Evolutionary conservation across 805 yeast species (phyloP).

Genomic region (Suhomyces faveliae): DNA sequence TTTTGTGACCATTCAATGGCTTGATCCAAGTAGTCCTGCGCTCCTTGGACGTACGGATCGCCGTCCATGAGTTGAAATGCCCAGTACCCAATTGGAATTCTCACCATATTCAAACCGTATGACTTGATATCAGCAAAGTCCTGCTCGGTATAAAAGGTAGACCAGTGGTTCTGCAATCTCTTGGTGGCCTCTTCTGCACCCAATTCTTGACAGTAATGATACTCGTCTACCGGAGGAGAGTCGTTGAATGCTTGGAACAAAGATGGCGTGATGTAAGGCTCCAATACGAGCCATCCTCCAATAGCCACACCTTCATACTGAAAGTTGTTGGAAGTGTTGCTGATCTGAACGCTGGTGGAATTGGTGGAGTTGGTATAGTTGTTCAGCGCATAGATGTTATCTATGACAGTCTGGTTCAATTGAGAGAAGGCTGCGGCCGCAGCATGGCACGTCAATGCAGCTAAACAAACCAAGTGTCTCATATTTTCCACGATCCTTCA

Average conservation of each 20-base stretch:
- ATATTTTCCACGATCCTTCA: not conserved
- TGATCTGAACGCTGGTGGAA: conserved; percentile 5
- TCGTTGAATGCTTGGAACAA: conserved; percentile 45
- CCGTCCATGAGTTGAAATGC: conserved; percentile 50
- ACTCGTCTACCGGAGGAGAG: conserved; percentile 59
- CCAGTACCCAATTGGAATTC: conserved; percentile 84
- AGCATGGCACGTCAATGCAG: not conserved
- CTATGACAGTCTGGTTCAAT: not conserved
- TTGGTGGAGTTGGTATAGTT: conserved; percentile 8
- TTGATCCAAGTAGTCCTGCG: conserved; percentile 58
- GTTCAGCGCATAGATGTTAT: not conserved
- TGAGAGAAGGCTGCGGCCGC: not conserved
- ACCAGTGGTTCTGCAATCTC: conserved; percentile 54
- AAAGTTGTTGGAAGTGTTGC: conserved; percentile 10
- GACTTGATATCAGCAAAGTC: conserved; percentile 53
- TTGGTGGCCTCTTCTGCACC: conserved; percentile 47
- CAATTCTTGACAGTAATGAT: conserved; percentile 46
- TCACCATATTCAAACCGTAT: conserved; percentile 64
- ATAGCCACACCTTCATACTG: conserved; percentile 46
- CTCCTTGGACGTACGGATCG: conserved; percentile 70
- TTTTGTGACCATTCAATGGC: conserved; percentile 72
- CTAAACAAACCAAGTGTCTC: not conserved
- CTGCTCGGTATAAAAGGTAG: conserved; percentile 54
- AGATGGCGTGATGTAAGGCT: conserved; percentile 70
- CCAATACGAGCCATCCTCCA: conserved; percentile 74